Evolutionary conservation across 2,329 filamentous ascomycete species (phyloP), one percentile per base, ranked within the genome.

Genomic region (Fusarium neocosmosporiellum): DNA sequence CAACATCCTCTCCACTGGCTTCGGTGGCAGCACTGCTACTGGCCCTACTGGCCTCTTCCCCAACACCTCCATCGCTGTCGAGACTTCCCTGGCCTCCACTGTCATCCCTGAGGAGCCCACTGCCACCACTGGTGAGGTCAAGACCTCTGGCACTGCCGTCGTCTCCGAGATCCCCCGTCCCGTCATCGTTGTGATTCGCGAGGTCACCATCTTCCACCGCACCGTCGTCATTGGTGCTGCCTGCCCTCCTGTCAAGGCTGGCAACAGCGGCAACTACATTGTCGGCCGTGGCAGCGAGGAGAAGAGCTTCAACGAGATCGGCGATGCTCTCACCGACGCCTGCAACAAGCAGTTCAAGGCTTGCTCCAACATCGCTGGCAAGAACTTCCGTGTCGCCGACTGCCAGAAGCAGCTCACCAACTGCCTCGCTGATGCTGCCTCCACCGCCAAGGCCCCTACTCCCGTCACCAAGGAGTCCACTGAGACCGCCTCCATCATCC

Each of bases 341-440:
- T 78, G 77, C 59, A 71, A 73, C 50, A 75, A 73, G 69, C 77
- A 78, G 63, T 78, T 75, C 63, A 55, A 72, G 63, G 66, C 66
- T 48, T 78, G 77, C 60, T 66, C 74, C 7, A 57, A 57, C 54
- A 71, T 65, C 34, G 67, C 77, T 43, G 77, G 77, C 63, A 72
- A 72, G 69, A 78, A 78, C 71, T 77, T 77, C 48, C 58, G 59
- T 6, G 66, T 76, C 41, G 43, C 63, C 11, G 75, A 78, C 63
- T 78, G 77, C 59, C 62, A 77, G 63, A 70, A 69, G 48, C 77
- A 78, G 70, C 74, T 77, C 54, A 65, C 63, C 18, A 70, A 70
- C 57, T 78, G 77, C 65, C 67, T 78, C 22, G 33, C 68, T 16
- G 71, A 75, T 55, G 77, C 77, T 14, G 63, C 72, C n/a, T 73